A percentile compares a stretch with the other conserved stretches of the same genome.
Evolutionary conservation across 169 alveolate genomes (phyloP).

Genomic region (Babesia ovata): DNA sequence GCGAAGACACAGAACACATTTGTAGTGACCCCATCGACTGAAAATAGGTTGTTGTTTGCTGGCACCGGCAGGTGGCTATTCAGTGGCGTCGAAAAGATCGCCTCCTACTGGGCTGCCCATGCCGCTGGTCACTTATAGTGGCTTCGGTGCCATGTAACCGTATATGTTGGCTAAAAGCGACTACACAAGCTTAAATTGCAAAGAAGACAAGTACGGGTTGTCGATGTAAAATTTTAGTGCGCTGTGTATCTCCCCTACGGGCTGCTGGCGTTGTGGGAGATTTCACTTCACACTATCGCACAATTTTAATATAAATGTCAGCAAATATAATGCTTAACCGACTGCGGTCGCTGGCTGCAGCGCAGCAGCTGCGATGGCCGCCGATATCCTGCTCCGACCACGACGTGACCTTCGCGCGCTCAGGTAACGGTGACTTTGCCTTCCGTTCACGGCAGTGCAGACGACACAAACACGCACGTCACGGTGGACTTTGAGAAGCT

Average conservation of each 20-base stretch:
- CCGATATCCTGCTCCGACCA: conserved; percentile 45
- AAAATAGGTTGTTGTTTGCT: neutral
- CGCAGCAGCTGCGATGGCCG: conserved; percentile 58
- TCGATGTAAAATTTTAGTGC: too few species aligned
- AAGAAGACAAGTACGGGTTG: too few species aligned
- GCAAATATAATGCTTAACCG: conserved; percentile 32
- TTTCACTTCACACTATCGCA: neutral
- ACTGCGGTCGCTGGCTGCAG: conserved; percentile 34
- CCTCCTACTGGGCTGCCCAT: too few species aligned
- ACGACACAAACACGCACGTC: conserved; percentile 1
- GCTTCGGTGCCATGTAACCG: too few species aligned
- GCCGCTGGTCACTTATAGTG: too few species aligned
- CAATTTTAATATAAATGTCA: conserved; percentile 23
- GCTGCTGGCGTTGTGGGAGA: too few species aligned
- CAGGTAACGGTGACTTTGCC: conserved; percentile 21
- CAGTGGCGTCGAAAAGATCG: too few species aligned
- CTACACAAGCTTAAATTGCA: too few species aligned
- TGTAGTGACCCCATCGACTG: conserved; percentile 22
- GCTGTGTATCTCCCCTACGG: too few species aligned
- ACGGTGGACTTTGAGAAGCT: conserved; percentile 21
- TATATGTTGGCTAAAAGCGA: too few species aligned
- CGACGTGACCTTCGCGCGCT: conserved; percentile 41
- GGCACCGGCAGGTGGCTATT: too few species aligned
- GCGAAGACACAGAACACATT: neutral
- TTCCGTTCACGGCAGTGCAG: neutral